Percentiles rank a stretch among this genome's conserved stretches.
These are phyloP conservation scores for Mycena vulgaris DNA, from an alignment of 768 basidiomycete species.

Conservation along the genomic window DNA sequence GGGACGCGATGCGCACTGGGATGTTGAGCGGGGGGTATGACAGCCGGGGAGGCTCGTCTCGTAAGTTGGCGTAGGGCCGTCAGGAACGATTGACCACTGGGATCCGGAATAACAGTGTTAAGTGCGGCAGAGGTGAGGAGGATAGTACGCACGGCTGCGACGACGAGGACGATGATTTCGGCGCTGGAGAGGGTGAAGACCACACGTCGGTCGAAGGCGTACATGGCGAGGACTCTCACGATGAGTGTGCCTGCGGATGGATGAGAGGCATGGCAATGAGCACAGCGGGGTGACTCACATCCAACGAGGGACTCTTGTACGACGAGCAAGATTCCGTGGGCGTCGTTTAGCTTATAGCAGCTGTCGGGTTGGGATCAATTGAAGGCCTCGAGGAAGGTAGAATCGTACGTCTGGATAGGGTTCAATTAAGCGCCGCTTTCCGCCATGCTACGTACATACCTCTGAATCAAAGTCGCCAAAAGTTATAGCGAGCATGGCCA, in stretches of 20 bases:
- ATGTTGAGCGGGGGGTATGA: neutral
- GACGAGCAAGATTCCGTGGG: neutral
- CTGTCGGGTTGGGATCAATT: neutral
- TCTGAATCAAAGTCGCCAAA: neutral
- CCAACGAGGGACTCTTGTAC: neutral
- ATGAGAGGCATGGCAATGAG: neutral
- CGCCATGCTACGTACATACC: neutral
- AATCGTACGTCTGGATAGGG: neutral
- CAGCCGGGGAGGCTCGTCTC: neutral
- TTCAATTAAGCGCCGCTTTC: neutral
- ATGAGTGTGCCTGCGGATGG: neutral
- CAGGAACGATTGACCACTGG: neutral
- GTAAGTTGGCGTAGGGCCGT: neutral
- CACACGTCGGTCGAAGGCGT: neutral
- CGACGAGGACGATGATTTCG: neutral
- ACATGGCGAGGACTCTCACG: conserved; percentile 2
- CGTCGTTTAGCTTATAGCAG: neutral
- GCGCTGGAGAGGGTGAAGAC: neutral
- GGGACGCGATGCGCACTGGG: neutral
- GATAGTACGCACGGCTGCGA: neutral
- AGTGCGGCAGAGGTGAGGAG: too few relatives aligned
- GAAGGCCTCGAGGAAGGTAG: neutral
- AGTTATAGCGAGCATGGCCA: neutral
- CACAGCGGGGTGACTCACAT: neutral
- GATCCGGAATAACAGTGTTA: neutral